Conservation (phyloP, 495 filamentous ascomycete genomes). For the Penicillium flavigenum region DNA sequence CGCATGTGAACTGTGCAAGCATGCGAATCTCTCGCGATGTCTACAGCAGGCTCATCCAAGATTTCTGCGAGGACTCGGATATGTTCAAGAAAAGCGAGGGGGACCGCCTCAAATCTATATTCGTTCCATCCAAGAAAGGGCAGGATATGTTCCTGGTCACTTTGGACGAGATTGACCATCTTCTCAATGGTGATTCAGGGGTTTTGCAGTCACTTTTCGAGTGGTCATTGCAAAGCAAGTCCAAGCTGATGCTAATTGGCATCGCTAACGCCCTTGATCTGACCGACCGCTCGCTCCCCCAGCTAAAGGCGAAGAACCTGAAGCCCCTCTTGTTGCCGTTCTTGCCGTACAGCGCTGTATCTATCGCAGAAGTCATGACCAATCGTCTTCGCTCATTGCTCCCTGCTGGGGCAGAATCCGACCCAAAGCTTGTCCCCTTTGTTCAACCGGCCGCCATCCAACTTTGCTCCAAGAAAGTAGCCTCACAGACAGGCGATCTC, state of each 20-base stretch:
- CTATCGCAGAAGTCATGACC: constrained; percentile 83
- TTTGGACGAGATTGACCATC: constrained; percentile 92
- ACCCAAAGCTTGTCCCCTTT: constrained; percentile 71
- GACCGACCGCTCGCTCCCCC: constrained; percentile 91
- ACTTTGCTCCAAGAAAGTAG: constrained; percentile 89
- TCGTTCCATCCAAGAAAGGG: constrained; percentile 57
- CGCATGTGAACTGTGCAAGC: constrained; percentile 94
- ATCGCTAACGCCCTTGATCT: constrained; percentile 97
- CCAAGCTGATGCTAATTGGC: constrained; percentile 78
- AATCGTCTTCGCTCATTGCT: constrained; percentile 76
- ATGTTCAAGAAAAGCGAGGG: constrained; percentile 57
- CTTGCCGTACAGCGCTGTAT: constrained; percentile 84
- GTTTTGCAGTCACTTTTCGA: constrained; percentile 89
- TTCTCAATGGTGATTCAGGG: constrained; percentile 80
- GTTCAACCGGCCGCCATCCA: constrained; percentile 91
- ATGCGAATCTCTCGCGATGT: constrained; percentile 81
- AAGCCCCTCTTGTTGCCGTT: constrained; percentile 90
- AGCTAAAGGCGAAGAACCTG: constrained; percentile 86
- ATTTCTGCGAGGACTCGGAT: constrained; percentile 57
- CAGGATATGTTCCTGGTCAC: constrained; percentile 69
- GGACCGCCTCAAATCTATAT: constrained; percentile 59
- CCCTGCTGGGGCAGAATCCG: constrained; percentile 43
- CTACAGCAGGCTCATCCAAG: constrained; percentile 69
- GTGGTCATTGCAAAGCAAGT: constrained; percentile 79
- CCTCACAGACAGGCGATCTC: constrained; percentile 88